A percentile compares a stretch with the other conserved stretches of the same genome.
Conservation (phyloP, 345 rosid species). For the Euclidium syriacum region DNA sequence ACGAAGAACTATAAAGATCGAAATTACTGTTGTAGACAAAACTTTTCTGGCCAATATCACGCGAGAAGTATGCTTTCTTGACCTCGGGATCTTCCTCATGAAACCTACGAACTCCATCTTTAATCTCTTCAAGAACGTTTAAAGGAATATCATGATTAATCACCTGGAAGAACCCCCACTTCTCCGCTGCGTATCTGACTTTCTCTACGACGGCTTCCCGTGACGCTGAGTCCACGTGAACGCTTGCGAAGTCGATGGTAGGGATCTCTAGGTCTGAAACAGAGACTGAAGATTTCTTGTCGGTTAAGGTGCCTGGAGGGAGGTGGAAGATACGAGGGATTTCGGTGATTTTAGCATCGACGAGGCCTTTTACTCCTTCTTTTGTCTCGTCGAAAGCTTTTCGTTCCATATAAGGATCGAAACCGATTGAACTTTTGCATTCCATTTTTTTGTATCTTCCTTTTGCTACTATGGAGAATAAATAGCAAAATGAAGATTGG, state of each 20-base stretch:
- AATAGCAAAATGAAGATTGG: not conserved
- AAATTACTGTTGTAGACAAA: conserved; percentile 36
- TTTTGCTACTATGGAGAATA: not conserved
- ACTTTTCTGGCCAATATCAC: conserved; percentile 5
- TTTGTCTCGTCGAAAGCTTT: conserved; percentile 29
- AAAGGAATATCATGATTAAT: conserved; percentile 41
- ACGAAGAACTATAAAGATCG: conserved; percentile 31
- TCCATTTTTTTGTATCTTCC: not conserved
- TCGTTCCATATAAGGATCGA: not conserved
- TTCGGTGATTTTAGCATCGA: conserved; percentile 20
- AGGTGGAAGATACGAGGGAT: conserved; percentile 28
- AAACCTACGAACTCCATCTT: conserved; percentile 19
- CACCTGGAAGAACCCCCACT: conserved; percentile 46
- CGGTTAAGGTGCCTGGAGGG: not conserved
- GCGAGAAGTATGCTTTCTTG: conserved; percentile 19
- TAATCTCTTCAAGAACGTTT: conserved; percentile 21
- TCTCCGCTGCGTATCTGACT: conserved; percentile 22
- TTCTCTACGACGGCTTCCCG: conserved; percentile 21
- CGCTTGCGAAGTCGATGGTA: conserved; percentile 33
- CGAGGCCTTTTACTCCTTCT: conserved; percentile 33
- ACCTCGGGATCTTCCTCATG: conserved; percentile 25
- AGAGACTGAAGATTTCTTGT: not conserved
- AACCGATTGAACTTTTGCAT: not conserved
- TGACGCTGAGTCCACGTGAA: not conserved
- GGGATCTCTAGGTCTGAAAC: conserved; percentile 25